phyloP scores from a whole-genome alignment of 768 basidiomycete genomes.

The Tephrocybe sp. region DNA sequence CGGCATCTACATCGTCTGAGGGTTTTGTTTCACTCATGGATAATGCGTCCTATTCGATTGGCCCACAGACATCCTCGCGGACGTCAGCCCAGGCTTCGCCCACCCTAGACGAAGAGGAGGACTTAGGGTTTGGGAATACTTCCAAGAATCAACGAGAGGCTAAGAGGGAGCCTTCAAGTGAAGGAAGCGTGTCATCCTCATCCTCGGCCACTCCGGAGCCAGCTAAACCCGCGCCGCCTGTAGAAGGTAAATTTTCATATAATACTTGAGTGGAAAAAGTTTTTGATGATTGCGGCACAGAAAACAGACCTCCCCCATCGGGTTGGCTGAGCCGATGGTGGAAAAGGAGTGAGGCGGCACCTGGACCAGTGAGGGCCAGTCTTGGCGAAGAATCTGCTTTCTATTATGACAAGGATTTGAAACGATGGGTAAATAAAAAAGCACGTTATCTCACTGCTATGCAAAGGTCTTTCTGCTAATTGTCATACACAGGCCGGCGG shows the following conservation, averaged over 20 bases:
- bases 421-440: slow-evolving; percentile 96
- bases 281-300: neutral
- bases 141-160: slow-evolving; percentile 34
- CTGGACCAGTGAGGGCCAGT: slow-evolving; percentile 85
- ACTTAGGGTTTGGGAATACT: slow-evolving; percentile 88
- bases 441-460: slow-evolving; percentile 37
- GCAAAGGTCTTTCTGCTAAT: slow-evolving; percentile 2
- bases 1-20: slow-evolving; percentile 42
- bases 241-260: slow-evolving; percentile 25
- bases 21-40: slow-evolving; percentile 89
- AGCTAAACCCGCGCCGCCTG: slow-evolving; percentile 16
- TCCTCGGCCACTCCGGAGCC: slow-evolving; percentile 4
- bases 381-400: slow-evolving; percentile 90
- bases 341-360: slow-evolving; percentile 57
- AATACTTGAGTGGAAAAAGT: neutral
- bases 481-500: slow-evolving; percentile 47
- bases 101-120: slow-evolving; percentile 56
- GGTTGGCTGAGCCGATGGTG: slow-evolving; percentile 86
- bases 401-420: slow-evolving; percentile 93
- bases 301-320: slow-evolving; percentile 20
- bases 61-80: slow-evolving; percentile 22
- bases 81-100: slow-evolving; percentile 9
- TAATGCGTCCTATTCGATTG: slow-evolving; percentile 43
- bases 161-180: slow-evolving; percentile 28
- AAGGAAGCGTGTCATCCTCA: slow-evolving; percentile 23